Evolutionary conservation across 352 stramenopile genomes (phyloP), one percentile per base, ranked within the genome.

Genomic region (Globisporangium megalacanthum): DNA sequence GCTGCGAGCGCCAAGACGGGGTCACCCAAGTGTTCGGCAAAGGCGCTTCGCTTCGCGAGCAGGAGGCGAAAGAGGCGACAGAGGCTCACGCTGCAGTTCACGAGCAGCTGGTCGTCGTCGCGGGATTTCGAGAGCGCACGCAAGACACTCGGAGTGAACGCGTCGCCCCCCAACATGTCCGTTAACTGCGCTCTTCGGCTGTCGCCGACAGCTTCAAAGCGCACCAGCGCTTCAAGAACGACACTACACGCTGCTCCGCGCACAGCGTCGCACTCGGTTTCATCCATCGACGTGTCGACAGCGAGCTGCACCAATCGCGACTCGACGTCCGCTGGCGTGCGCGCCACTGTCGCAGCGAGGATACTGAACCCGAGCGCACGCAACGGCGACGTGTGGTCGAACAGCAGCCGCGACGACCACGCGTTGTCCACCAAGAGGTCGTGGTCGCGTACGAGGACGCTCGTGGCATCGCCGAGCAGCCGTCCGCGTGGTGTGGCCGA

Each of bases 331-430:
- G n/a, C 29, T 9, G 55, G n/a, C 29, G 22, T 19, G 14, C 22
- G 36, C 11, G 33, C 31, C 1, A 64, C 14, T 4, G 56, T 54
- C n/a, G 42, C 49, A 10, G 42, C 45, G 17, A 79, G 50, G 8
- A 72, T 49, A 9, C 47, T 19, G 52, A 80, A 90, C 2, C 77
- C 79, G 9, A 85, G 61, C 10, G 72, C 65, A 25, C 79, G 73
- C 6, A 86, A 58, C 1, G 58, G 60, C n/a, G 79, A 78, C 15
- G 64, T 60, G 25, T 79, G 74, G 25, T 90, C 77, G 39, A 88
- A 88, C 9, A 89, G 52, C 33, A 87, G 68, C 13, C 79, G 61
- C 19, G 77, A 77, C 14, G 63, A 66, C 77, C 77, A 89, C 8
- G 58, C 72, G n/a, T 65, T 64, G 36, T 80, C 68, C n/a, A 75